phyloP scores from a whole-genome alignment of 2,329 filamentous ascomycete genomes.

The Exophiala phaeomuriformis region DNA sequence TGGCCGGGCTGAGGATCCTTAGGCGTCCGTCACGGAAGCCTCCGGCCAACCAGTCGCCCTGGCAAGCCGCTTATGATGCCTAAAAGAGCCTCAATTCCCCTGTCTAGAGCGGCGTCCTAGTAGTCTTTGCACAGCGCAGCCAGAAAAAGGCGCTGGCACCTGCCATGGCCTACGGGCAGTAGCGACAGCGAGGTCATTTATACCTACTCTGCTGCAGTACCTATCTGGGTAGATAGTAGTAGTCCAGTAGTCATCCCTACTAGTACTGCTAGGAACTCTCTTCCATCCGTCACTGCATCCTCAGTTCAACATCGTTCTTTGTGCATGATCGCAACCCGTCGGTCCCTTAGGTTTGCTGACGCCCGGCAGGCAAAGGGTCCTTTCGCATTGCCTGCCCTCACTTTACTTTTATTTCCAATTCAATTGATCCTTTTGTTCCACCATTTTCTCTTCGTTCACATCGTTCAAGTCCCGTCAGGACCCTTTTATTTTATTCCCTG shows the following conservation, averaged over 20 bases:
- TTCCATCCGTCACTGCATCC: neutral
- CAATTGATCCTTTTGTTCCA: neutral
- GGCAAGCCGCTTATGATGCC: neutral
- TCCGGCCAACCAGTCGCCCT: neutral
- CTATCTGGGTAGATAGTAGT: too few species aligned
- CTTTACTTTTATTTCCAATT: slow-evolving; percentile 3
- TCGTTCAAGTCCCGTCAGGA: too few species aligned
- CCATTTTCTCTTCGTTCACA: neutral
- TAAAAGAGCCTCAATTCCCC: neutral
- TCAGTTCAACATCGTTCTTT: neutral
- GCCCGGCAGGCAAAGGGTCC: neutral
- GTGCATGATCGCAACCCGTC: neutral
- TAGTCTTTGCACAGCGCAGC: too few species aligned
- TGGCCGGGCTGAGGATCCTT: neutral
- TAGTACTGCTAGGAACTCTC: neutral
- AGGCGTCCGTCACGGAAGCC: neutral
- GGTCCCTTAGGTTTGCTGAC: neutral
- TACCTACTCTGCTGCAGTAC: too few species aligned
- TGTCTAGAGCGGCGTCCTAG: too few species aligned
- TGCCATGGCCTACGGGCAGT: too few species aligned
- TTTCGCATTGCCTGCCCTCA: neutral
- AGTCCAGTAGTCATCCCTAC: neutral
- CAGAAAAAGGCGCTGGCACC: too few species aligned
- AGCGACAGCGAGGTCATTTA: too few species aligned
- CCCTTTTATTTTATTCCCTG: neutral